Base-by-base conservation (phyloP, 805 yeast genomes). In the Kodamaea neixiangensis region DNA sequence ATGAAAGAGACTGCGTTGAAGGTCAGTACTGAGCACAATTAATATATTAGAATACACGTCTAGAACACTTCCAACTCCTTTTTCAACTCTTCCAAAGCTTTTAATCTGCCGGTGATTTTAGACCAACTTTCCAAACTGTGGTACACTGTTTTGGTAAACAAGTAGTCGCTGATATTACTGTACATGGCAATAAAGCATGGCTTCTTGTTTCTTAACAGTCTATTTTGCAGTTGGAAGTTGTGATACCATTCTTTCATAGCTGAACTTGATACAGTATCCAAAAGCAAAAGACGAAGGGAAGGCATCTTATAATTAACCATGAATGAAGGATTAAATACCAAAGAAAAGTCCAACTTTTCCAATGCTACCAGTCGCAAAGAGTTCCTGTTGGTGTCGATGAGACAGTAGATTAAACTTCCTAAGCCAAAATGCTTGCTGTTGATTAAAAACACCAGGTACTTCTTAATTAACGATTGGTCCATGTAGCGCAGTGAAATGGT, bases 1-100 rank as follows among this genome's bases (percentile, higher is more conserved):
- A 56, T 69, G 17, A 58, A 46, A 22, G 43, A 38, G 6, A 63
- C 63, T 46, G 46, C 64, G 42, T 21, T 65, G 19, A 53, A 57
- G 39, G 57, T 54, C n/a, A n/a, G n/a, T 29, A 35, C 41, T 5
- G 31, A 7, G 10, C 31, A 25, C 11, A 25, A 25, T 25, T 25
- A 5, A 25, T 25, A 9, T 9, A 7, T 5, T 25, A 25, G 11
- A 25, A 25, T 25, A 5, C 15, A 34, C 14, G 15, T 15, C 11
- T 17, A 40, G 22, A 40, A 21, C 7, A 40, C 33, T 13, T 40
- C n/a, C 31, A 40, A 40, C 31, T 40, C 44, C 17, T 25, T 40
- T n/a, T 40, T 40, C 4, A 40, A 19, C 13, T 40, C 44, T 14
- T 40, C 17, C 44, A 40, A 40, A 19, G 44, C 44, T 13, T n/a